Evolutionary conservation across 257 asterid species (phyloP).

Genomic region (Solanum dulcamara): DNA sequence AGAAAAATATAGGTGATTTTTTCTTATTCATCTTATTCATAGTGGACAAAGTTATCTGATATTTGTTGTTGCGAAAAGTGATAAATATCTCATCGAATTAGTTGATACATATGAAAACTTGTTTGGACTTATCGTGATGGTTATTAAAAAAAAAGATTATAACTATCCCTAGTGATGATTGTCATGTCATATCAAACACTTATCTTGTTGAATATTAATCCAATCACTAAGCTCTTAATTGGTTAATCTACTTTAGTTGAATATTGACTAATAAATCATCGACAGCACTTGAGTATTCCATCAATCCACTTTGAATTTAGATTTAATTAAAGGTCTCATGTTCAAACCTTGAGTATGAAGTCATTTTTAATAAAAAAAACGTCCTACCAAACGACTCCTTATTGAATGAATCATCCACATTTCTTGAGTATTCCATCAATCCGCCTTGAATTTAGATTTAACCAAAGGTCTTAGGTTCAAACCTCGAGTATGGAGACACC

Average conservation of each 20-base stretch:
- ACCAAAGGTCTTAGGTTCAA: background rate
- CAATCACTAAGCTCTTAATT: background rate
- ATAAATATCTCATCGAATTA: background rate
- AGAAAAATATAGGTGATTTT: background rate
- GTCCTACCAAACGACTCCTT: no score
- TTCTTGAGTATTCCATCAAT: background rate
- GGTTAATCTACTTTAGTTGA: background rate
- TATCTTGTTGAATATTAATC: background rate
- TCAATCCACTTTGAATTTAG: background rate
- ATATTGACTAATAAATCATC: background rate
- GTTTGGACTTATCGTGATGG: no score
- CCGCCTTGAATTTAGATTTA: no score
- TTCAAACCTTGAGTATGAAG: no score
- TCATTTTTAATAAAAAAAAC: no score
- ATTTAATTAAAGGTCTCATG: no score
- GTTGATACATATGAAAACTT: background rate
- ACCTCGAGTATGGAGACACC: background rate
- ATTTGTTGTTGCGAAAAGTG: fast-evolving
- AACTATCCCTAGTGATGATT: background rate
- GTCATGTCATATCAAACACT: background rate
- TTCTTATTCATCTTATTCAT: fast-evolving
- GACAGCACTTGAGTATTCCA: background rate
- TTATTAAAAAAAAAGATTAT: background rate
- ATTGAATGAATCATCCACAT: background rate
- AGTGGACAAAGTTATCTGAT: background rate